phyloP scores from a whole-genome alignment of 176 grass and related monocot species.

The Puccinellia tenuiflora region DNA sequence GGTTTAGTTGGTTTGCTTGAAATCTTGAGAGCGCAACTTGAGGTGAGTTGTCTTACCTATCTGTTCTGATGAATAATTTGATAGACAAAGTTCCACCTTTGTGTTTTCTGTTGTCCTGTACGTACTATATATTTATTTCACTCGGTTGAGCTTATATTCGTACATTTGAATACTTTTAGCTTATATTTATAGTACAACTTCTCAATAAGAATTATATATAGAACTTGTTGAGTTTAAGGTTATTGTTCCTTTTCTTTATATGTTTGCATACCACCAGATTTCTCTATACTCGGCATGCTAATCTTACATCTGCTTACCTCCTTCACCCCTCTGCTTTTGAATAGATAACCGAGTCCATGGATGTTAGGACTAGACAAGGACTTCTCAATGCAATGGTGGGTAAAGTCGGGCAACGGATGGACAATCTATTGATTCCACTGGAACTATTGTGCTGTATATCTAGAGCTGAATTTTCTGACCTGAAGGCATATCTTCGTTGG shows the following conservation, averaged over 20 bases:
- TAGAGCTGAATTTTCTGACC: conserved; percentile 93
- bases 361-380: conserved; percentile 94
- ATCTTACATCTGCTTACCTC: conserved; percentile 16
- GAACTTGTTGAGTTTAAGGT: conserved; percentile 2
- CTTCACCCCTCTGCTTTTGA: conserved; percentile 9
- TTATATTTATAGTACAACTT: background rate
- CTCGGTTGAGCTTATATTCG: background rate
- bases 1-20: conserved; percentile 93
- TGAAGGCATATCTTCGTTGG: conserved; percentile 98
- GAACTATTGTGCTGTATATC: conserved; percentile 93
- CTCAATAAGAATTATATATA: background rate
- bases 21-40: conserved; percentile 88
- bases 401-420: conserved; percentile 96
- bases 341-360: conserved; percentile 94
- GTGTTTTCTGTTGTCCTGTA: background rate
- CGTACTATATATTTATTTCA: conserved; percentile 15
- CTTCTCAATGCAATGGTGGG: conserved; percentile 92
- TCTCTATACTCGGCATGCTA: conserved; percentile 13
- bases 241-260: conserved; percentile 18
- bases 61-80: conserved; percentile 17
- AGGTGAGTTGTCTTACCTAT: conserved; percentile 49
- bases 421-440: conserved; percentile 93
- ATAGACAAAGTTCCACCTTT: background rate
- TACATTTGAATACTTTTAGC: background rate
- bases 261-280: background rate